Evolutionary conservation across 768 basidiomycete genomes (phyloP).

Genomic region (Auriscalpium microsporum): DNA sequence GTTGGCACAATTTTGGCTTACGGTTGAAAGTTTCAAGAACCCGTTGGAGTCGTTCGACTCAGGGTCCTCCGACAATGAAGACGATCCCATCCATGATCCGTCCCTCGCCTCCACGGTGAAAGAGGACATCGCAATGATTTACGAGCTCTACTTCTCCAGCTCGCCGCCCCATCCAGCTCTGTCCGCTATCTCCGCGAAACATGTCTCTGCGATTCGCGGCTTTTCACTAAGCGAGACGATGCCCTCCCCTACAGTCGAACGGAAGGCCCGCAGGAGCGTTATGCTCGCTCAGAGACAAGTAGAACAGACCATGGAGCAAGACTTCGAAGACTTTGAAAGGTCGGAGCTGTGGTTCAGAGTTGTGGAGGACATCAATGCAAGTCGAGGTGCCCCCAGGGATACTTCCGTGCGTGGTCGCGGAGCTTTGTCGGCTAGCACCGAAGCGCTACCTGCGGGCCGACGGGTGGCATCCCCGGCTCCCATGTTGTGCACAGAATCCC

Average conservation of each 20-base stretch:
- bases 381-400: background rate
- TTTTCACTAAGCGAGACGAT: conserved; percentile 48
- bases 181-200: conserved; percentile 56
- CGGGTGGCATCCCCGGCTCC: conserved; percentile 2
- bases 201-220: conserved; percentile 58
- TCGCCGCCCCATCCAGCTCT: conserved; percentile 50
- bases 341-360: conserved; percentile 93
- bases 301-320: conserved; percentile 83
- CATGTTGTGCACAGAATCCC: conserved; percentile 16
- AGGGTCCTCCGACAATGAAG: conserved; percentile 46
- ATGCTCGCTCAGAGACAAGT: conserved; percentile 81
- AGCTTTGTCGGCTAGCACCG: background rate
- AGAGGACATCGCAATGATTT: conserved; percentile 86
- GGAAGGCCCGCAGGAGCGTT: conserved; percentile 66
- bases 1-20: conserved; percentile 95
- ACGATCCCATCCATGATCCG: conserved; percentile 48
- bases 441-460: conserved; percentile 1
- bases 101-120: conserved; percentile 49
- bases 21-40: conserved; percentile 96
- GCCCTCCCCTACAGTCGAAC: conserved; percentile 34
- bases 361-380: conserved; percentile 53
- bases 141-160: conserved; percentile 77
- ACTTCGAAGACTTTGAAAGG: conserved; percentile 81
- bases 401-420: background rate
- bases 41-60: conserved; percentile 79